A percentile compares a stretch with the other conserved stretches of the same genome.
Conservation (phyloP, 495 filamentous ascomycete genomes). For the Penicillium samsonianum region DNA sequence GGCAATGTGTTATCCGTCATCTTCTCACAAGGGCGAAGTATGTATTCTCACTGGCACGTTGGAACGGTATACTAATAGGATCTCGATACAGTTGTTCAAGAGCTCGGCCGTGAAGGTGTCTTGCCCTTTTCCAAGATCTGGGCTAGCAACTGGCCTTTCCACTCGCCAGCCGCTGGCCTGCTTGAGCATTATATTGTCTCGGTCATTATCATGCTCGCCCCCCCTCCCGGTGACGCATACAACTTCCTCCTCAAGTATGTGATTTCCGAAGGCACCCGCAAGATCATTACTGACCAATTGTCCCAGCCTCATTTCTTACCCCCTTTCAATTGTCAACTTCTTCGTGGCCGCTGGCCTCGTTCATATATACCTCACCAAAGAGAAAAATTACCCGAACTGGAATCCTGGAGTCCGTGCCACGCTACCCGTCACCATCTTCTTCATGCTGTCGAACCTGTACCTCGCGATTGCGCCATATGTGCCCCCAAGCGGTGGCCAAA, state of each 20-base stretch:
- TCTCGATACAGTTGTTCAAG: slow-evolving; percentile 51
- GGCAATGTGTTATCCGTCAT: slow-evolving; percentile 71
- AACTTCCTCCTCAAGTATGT: slow-evolving; percentile 63
- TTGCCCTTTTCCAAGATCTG: slow-evolving; percentile 62
- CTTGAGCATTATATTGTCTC: slow-evolving; percentile 63
- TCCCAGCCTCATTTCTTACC: slow-evolving; percentile 59
- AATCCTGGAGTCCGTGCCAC: slow-evolving; percentile 37
- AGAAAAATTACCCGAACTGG: slow-evolving; percentile 39
- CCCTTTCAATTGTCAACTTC: slow-evolving; percentile 60
- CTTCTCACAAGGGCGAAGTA: slow-evolving; percentile 65
- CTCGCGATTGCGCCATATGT: slow-evolving; percentile 65
- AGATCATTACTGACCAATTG: slow-evolving; percentile 27
- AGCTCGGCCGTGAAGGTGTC: slow-evolving; percentile 66
- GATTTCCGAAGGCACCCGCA: slow-evolving; percentile 19
- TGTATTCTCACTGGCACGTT: slow-evolving; percentile 14
- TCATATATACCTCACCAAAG: slow-evolving; percentile 56
- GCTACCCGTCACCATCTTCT: slow-evolving; percentile 53
- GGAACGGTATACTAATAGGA: slow-evolving; percentile 5
- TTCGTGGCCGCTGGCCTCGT: slow-evolving; percentile 59
- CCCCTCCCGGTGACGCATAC: slow-evolving; percentile 64
- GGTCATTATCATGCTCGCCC: slow-evolving; percentile 61
- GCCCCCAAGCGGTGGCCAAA: slow-evolving; percentile 58
- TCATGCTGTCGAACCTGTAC: slow-evolving; percentile 59
- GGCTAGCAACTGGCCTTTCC: slow-evolving; percentile 65
- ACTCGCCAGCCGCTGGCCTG: slow-evolving; percentile 61